Evolutionary conservation across 805 yeast genomes (phyloP).

Genomic region (Ogataea corticis): DNA sequence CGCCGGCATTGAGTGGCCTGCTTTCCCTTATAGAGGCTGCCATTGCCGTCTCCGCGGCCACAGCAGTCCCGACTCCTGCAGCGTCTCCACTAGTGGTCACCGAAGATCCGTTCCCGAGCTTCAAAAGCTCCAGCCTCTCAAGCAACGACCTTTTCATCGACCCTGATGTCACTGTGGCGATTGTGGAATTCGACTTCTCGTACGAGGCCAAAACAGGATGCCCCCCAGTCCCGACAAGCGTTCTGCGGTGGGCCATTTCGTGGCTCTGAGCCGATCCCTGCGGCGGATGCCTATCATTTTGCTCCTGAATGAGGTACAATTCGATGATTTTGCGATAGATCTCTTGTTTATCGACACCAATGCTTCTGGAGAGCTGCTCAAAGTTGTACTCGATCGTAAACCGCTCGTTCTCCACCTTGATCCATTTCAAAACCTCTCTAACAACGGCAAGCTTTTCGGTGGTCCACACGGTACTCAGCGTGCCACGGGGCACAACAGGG

Average conservation of each 20-base stretch:
- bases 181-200: slow-evolving; percentile 10
- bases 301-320: slow-evolving; percentile 15
- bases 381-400: slow-evolving; percentile 23
- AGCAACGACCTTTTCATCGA: slow-evolving; percentile 13
- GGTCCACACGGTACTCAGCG: slow-evolving; percentile 18
- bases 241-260: not conserved
- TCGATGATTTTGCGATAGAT: slow-evolving; percentile 29
- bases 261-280: not conserved
- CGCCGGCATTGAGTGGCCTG: not conserved
- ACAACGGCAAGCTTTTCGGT: slow-evolving; percentile 13
- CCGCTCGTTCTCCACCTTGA: slow-evolving; percentile 17
- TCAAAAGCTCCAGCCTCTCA: slow-evolving; percentile 17
- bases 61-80: not conserved
- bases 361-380: slow-evolving; percentile 16
- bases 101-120: slow-evolving; percentile 14
- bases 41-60: not conserved
- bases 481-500: not conserved
- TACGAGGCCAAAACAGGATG: not conserved
- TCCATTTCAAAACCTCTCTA: slow-evolving; percentile 14
- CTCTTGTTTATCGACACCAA: slow-evolving; percentile 14
- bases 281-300: not conserved
- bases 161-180: slow-evolving; percentile 7
- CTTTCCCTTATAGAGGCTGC: not conserved
- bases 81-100: not conserved
- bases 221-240: not conserved